These are phyloP conservation scores for Corynespora cassiicola DNA, from an alignment of 2,329 filamentous ascomycete genomes.

Conservation along the genomic window DNA sequence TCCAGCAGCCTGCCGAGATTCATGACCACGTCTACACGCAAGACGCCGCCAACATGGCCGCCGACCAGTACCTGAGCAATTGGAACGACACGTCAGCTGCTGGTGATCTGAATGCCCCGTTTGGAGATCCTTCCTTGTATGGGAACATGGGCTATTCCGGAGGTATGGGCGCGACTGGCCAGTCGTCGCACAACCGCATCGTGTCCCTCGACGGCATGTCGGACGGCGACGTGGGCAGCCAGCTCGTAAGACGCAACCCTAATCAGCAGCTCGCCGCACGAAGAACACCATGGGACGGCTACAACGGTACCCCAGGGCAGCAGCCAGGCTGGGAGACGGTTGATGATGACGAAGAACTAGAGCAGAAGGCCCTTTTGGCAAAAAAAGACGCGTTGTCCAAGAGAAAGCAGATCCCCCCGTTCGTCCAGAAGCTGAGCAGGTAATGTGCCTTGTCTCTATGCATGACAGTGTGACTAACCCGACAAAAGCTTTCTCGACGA, in stretches of 20 bases:
- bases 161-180: constrained; percentile 27
- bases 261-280: constrained; percentile 55
- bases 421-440: constrained; percentile 98
- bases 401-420: constrained; percentile 94
- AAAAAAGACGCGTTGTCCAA: constrained; percentile 90
- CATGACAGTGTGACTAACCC: constrained; percentile 23
- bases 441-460: constrained; percentile 53
- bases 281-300: constrained; percentile 49
- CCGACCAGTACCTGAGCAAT: constrained; percentile 41
- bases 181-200: constrained; percentile 33
- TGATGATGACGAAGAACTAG: constrained; percentile 74
- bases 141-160: constrained; percentile 40
- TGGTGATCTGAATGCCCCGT: constrained; percentile 31
- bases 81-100: constrained; percentile 38
- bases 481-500: constrained; percentile 83
- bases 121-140: constrained; percentile 45
- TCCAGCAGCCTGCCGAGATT: constrained; percentile 54
- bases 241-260: constrained; percentile 54
- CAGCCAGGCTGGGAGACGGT: constrained; percentile 62
- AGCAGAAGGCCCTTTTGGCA: constrained; percentile 78
- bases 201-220: constrained; percentile 40
- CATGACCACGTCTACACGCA: constrained; percentile 49
- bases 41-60: constrained; percentile 50
- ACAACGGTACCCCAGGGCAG: constrained; percentile 45
- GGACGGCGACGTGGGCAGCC: constrained; percentile 37